These are phyloP conservation scores for Ophiostoma montium DNA, from an alignment of 2,329 filamentous ascomycete genomes.

Conservation along the genomic window DNA sequence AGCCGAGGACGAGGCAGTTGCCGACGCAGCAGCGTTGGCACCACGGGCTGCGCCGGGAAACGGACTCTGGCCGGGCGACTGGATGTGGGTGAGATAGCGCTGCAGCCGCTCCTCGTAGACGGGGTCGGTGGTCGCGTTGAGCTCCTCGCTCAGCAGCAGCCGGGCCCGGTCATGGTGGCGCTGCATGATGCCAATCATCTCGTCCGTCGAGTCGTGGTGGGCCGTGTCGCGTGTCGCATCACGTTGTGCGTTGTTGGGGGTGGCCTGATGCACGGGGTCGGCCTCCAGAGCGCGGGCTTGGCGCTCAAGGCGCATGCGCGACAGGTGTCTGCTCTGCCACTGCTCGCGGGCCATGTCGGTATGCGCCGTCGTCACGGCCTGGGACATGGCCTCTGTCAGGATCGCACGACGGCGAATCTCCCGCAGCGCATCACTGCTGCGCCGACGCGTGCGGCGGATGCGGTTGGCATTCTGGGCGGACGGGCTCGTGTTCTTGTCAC, in stretches of 20 bases:
- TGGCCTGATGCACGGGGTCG: not conserved
- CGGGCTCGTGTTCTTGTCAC: constrained; percentile 4
- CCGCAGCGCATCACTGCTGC: constrained; percentile 6
- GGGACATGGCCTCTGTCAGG: constrained; percentile 3
- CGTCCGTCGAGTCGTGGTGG: not conserved
- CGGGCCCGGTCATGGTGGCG: not conserved
- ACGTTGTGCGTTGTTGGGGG: not conserved
- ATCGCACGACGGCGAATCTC: constrained; percentile 13
- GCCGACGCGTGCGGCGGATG: constrained; percentile 11
- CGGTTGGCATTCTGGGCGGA: not conserved
- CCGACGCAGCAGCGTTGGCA: not conserved
- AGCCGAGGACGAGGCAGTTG: not conserved
- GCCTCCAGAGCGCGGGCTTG: not conserved
- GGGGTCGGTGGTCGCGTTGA: not conserved
- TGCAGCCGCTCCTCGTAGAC: not conserved
- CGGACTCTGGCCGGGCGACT: not conserved
- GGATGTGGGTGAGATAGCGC: constrained; percentile 1
- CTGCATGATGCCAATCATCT: not conserved
- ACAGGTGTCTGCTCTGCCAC: not conserved
- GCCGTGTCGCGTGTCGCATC: not conserved
- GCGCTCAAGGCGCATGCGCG: not conserved
- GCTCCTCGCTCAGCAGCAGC: not conserved
- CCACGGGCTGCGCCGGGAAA: not conserved
- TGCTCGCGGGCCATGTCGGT: not conserved
- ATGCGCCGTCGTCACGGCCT: not conserved